Base-by-base conservation (phyloP, 768 basidiomycete genomes). In the Gyrodon lividus region DNA sequence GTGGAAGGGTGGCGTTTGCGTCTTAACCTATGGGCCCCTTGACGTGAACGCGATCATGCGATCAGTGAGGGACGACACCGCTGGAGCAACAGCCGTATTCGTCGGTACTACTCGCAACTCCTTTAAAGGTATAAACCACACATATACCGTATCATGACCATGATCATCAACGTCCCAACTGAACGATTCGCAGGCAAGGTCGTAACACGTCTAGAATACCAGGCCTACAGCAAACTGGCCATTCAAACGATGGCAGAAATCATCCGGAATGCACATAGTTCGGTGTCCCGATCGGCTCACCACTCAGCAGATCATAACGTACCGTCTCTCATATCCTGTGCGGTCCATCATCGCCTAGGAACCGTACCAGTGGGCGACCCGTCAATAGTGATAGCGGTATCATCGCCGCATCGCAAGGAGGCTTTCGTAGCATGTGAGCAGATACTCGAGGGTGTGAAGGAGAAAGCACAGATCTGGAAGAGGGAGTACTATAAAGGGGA, bases 381-480 rank as follows among this genome's bases (percentile, higher is more conserved):
- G 2, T 92, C 89, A 10, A 89, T 94, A 54, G 87, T 93, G 43
- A 84, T 95, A 52, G 86, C 87, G 1, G 90, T 92, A 4, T 86
- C 89, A 3, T 85, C 87, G 10, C 87, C 91, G 6, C 92, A 93
- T 68, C 79, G 92, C 28, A 84, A 82, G 59, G 89, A 90, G 63
- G 85, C 89, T 6, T 92, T 93, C 63, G 68, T 75, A 46, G 85
- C 83, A 16, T 91, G 89, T 65, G 91, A 93, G 68, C 80, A 74
- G 59, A 82, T 94, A 52, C 75, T 96, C n/a, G 93, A 96, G 66
- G 79, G 84, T 51, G 85, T 95, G 50, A 96, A 96, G 73, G 71
- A 70, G 54, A 86, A 81, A 61, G 90, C 79, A 37, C 92, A 91
- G 68, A 87, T 95, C 56, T 96, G 93, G 93, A 95, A 96, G 73